Evolutionary conservation across 2,329 filamentous ascomycete species (phyloP), one percentile per base, ranked within the genome.

Genomic region (Botrytis aclada): DNA sequence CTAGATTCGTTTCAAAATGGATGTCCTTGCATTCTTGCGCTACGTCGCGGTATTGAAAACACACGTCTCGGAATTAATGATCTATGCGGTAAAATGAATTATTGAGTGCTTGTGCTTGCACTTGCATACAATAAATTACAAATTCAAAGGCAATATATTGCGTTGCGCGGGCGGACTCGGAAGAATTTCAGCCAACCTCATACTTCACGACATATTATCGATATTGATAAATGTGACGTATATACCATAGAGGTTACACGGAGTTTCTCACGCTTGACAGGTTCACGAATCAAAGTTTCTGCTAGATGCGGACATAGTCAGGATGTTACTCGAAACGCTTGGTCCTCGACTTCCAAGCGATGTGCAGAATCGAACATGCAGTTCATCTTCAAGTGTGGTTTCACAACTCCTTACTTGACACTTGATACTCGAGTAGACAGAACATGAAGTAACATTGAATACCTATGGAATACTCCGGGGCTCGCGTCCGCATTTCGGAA

Each of bases 141-240:
- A 37, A 3, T 51, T 12, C 10, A 6, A 37, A 51, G 10, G 32
- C 45, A 39, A 66, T 54, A 51, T 39, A 51, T 66, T 37, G 18
- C 43, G 29, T 54, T 37, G 2, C 22, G 20, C 45, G 64, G 14
- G 14, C 64, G 34, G 64, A 67, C 32, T 39, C 34, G 64, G 64
- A 29, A 22, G 45, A 22, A 67, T 67, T 67, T 29, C 45, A 54
- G 64, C 45, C 64, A 67, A 67, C 64, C 64, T 67, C 64, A 54
- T 54, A 67, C 45, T 67, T 67, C 45, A 67, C 64, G n/a, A 54
- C 45, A 67, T 67, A 67, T 67, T 54, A 54, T 67, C 64, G 45
- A 67, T 67, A 67, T 67, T 54, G 64, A 54, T 67, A 29, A 54
- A 39, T 39, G 64, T 39, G 45, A 54, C 34, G 32, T 54, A 39